These are phyloP conservation scores for Apiosordaria backusii DNA, from an alignment of 495 filamentous ascomycete genomes.

Conservation along the genomic window DNA sequence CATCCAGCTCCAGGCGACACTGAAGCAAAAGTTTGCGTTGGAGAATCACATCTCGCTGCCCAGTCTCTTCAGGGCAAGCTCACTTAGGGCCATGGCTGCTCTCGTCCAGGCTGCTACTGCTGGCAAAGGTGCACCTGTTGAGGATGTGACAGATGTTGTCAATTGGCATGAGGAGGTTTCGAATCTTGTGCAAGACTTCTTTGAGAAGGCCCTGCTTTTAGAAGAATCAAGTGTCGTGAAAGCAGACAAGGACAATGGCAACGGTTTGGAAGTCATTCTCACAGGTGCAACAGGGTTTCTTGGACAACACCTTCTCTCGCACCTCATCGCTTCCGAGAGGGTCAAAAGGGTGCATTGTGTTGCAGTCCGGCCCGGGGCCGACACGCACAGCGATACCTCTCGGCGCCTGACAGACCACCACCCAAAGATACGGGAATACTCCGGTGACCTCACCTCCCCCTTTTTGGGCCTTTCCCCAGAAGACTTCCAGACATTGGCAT, in stretches of 20 bases:
- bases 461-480: background rate
- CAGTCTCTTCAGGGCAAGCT: background rate
- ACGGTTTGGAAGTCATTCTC: background rate
- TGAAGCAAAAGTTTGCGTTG: background rate
- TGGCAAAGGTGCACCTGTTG: too few species aligned
- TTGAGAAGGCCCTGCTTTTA: background rate
- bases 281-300: slow-evolving; percentile 1
- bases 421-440: background rate
- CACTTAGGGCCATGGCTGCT: background rate
- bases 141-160: background rate
- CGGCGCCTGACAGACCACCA: too few species aligned
- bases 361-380: background rate
- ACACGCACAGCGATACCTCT: too few species aligned
- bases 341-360: background rate
- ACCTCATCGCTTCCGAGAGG: background rate
- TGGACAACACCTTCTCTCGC: background rate
- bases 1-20: background rate
- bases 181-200: background rate
- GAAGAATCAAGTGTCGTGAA: background rate
- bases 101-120: background rate
- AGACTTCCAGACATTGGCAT: background rate
- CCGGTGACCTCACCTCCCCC: background rate
- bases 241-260: background rate
- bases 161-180: background rate
- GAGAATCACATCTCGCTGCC: background rate